Conservation (phyloP, 192 early-diverging fungal genomes). For the Backusella sp. region DNA sequence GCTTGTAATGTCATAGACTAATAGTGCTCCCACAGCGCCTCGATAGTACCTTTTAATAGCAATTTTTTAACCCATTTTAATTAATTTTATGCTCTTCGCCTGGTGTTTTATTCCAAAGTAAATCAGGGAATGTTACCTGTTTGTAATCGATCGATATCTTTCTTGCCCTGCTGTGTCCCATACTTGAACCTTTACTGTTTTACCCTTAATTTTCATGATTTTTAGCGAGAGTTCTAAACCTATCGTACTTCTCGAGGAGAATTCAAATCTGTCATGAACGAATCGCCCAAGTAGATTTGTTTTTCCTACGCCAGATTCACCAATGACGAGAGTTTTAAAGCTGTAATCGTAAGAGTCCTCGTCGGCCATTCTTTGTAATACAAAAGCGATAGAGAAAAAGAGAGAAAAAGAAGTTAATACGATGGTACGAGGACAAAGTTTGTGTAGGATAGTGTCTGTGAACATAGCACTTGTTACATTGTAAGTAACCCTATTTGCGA, state of each 20-base stretch:
- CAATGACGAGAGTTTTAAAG: conserved; percentile 62
- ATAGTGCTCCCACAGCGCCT: conserved; percentile 69
- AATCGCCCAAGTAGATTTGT: conserved; percentile 43
- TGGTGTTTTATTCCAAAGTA: neutral
- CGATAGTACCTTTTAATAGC: conserved; percentile 67
- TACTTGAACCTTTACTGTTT: conserved; percentile 72
- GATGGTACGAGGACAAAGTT: neutral
- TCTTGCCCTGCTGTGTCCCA: conserved; percentile 91
- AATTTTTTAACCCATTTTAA: neutral
- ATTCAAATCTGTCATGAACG: conserved; percentile 45
- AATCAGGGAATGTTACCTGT: conserved; percentile 20
- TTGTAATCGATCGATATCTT: conserved; percentile 73
- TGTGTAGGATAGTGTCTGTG: neutral
- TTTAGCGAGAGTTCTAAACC: conserved; percentile 41
- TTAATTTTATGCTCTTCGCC: neutral
- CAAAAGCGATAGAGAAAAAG: neutral
- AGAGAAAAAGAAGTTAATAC: neutral
- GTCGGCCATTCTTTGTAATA: neutral
- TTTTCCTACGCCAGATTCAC: conserved; percentile 51
- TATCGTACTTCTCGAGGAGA: conserved; percentile 42
- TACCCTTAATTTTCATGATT: conserved; percentile 36
- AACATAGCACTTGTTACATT: neutral
- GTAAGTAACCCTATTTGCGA: conserved; percentile 6
- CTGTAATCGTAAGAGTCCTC: conserved; percentile 45
- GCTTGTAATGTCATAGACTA: conserved; percentile 71